Conservation (phyloP, 352 stramenopile genomes). For the Phytopythium oedochilum region DNA sequence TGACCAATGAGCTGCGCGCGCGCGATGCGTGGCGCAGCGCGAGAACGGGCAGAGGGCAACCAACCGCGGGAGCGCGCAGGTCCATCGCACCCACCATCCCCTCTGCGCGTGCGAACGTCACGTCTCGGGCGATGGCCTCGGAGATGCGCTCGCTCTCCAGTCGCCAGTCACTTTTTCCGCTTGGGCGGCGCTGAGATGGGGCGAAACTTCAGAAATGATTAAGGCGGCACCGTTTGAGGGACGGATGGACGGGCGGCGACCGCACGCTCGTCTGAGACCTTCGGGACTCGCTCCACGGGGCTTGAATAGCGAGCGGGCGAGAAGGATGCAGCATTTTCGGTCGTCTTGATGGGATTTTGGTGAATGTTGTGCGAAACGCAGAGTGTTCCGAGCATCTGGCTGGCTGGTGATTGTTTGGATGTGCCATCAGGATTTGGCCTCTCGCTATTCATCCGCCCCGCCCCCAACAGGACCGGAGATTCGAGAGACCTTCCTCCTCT, state of each 20-base stretch:
- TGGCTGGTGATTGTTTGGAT: neutral
- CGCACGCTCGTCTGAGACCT: neutral
- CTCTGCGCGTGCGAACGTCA: neutral
- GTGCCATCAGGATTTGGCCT: neutral
- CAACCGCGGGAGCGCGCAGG: too few relatives aligned
- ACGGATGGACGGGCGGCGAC: neutral
- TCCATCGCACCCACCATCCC: neutral
- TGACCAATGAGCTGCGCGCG: neutral
- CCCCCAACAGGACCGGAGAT: neutral
- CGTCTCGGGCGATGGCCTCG: neutral
- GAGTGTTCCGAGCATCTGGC: neutral
- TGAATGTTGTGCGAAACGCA: neutral
- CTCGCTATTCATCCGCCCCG: too few relatives aligned
- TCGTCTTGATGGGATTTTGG: neutral
- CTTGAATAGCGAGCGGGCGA: too few relatives aligned
- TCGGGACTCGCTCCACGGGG: neutral
- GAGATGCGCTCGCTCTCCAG: too few relatives aligned
- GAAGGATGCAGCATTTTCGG: too few relatives aligned
- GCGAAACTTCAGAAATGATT: conserved; percentile 1
- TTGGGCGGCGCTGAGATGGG: neutral
- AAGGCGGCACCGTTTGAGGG: neutral
- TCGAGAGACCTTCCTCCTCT: neutral
- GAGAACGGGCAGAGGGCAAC: too few relatives aligned
- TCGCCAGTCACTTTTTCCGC: neutral
- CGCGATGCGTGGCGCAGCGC: neutral